Conservation (phyloP, 2,329 filamentous ascomycete genomes). For the Atkinsonella texensis region DNA sequence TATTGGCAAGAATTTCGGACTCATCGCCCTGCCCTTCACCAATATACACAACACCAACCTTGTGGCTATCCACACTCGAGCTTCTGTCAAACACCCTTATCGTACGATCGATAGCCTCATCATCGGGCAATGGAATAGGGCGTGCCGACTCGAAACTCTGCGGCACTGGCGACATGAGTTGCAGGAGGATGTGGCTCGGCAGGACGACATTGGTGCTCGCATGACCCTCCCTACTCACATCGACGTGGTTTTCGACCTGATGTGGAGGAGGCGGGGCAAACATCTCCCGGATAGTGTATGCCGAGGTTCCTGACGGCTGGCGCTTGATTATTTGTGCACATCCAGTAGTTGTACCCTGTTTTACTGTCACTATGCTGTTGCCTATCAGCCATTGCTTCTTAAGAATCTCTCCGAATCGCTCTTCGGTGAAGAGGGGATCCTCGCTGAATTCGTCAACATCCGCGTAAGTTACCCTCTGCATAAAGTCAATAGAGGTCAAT, state of each 20-base stretch:
- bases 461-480: slow-evolving; percentile 78
- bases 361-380: slow-evolving; percentile 61
- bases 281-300: slow-evolving; percentile 47
- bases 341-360: slow-evolving; percentile 54
- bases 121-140: slow-evolving; percentile 62
- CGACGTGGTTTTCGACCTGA: slow-evolving; percentile 36
- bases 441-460: slow-evolving; percentile 68
- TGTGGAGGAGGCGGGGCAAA: slow-evolving; percentile 46
- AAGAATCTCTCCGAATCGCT: slow-evolving; percentile 52
- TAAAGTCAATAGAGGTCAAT: slow-evolving; percentile 85
- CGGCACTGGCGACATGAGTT: slow-evolving; percentile 52
- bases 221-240: slow-evolving; percentile 37
- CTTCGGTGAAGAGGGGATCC: slow-evolving; percentile 52
- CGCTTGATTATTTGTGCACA: slow-evolving; percentile 61
- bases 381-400: slow-evolving; percentile 62
- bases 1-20: slow-evolving; percentile 74
- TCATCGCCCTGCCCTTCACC: slow-evolving; percentile 77
- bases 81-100: slow-evolving; percentile 76
- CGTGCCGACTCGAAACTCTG: slow-evolving; percentile 47
- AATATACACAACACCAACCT: slow-evolving; percentile 89
- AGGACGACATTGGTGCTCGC: slow-evolving; percentile 48
- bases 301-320: slow-evolving; percentile 56
- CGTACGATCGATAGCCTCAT: slow-evolving; percentile 59
- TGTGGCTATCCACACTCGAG: slow-evolving; percentile 87
- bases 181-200: slow-evolving; percentile 63